phyloP scores from a whole-genome alignment of 768 basidiomycete species.

The Lactarius indigo region DNA sequence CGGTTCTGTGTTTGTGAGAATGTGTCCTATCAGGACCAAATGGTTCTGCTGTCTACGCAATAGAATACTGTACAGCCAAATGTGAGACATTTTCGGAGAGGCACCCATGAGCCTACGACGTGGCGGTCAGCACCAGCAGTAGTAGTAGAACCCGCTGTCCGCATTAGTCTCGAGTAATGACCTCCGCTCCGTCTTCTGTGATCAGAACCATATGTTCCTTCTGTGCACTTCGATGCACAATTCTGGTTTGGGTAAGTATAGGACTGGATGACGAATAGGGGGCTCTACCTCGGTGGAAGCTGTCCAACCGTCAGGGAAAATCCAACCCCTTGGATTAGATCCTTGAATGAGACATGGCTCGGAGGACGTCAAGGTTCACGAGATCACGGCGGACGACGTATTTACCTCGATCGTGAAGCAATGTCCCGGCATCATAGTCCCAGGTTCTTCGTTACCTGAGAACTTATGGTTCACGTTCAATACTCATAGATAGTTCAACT shows the following conservation, averaged over 20 bases:
- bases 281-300: constrained; percentile 73
- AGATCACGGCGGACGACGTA: not conserved
- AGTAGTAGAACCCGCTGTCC: not conserved
- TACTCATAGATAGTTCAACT: constrained; percentile 28
- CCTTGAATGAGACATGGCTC: constrained; percentile 82
- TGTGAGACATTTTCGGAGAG: not conserved
- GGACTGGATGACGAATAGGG: not conserved
- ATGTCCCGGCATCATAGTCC: constrained; percentile 76
- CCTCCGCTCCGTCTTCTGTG: constrained; percentile 71
- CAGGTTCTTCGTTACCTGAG: constrained; percentile 79
- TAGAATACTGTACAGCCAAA: not conserved
- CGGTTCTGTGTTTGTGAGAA: not conserved
- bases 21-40: not conserved
- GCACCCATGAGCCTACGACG: not conserved
- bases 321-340: constrained; percentile 58
- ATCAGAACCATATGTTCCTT: constrained; percentile 88
- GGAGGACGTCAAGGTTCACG: not conserved
- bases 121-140: not conserved
- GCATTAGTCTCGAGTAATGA: constrained; percentile 50
- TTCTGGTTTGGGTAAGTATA: constrained; percentile 44
- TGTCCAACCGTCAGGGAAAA: constrained; percentile 93
- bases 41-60: not conserved
- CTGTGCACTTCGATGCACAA: constrained; percentile 78
- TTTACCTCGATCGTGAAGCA: constrained; percentile 90
- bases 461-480: constrained; percentile 2